Conservation (phyloP, 768 basidiomycete species). For the Agaricus bisporus region DNA sequence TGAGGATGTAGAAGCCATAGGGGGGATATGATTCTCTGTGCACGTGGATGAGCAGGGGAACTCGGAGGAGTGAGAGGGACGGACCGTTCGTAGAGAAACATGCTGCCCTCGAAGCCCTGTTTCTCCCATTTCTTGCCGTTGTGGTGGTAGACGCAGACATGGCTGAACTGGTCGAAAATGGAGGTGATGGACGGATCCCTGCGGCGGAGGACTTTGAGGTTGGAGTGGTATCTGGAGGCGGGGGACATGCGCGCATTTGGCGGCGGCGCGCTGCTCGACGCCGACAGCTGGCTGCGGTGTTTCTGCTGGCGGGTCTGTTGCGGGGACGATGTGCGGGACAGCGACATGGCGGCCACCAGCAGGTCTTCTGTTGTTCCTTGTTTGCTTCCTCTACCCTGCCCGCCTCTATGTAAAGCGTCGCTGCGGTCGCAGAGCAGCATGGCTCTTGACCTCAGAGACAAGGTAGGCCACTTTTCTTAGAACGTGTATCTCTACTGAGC, state of each 20-base stretch:
- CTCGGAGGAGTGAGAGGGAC: conserved; percentile 17
- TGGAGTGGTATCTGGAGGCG: conserved; percentile 62
- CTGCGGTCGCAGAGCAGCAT: too few relatives aligned
- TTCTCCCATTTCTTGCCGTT: conserved; percentile 77
- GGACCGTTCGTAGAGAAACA: conserved; percentile 85
- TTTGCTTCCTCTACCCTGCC: background rate
- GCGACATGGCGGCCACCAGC: too few relatives aligned
- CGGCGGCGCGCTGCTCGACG: background rate
- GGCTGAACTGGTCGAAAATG: conserved; percentile 84
- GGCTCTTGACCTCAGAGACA: background rate
- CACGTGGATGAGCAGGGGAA: conserved; percentile 9
- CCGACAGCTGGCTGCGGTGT: too few relatives aligned
- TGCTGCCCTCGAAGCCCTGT: conserved; percentile 79
- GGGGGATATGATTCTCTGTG: conserved; percentile 69
- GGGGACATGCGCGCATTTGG: conserved; percentile 52
- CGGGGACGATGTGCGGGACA: too few relatives aligned
- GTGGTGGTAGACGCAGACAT: conserved; percentile 77
- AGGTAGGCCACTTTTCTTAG: background rate
- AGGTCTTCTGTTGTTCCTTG: too few relatives aligned
- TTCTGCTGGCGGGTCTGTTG: too few relatives aligned
- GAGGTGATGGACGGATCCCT: conserved; percentile 74
- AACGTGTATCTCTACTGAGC: background rate
- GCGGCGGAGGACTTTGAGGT: conserved; percentile 74
- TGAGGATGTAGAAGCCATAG: conserved; percentile 82
- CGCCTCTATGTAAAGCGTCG: too few relatives aligned